These are phyloP conservation scores for Pseudisothecium myosuroides DNA, from an alignment of 225 moss, liverwort and hornwort species.

Conservation along the genomic window DNA sequence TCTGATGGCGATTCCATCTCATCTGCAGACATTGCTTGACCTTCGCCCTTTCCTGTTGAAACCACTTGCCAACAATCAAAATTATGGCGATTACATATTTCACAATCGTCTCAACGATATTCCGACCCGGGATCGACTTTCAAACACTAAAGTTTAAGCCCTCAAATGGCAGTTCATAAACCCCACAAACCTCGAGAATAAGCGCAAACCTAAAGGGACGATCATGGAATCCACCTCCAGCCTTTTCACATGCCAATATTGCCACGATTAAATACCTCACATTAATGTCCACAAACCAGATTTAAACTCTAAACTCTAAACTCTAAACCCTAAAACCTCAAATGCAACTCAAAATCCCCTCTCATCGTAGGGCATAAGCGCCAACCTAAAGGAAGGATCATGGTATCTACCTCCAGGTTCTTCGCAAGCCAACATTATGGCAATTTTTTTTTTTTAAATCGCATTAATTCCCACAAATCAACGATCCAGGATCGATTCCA, in stretches of 20 bases:
- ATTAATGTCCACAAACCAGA: background rate
- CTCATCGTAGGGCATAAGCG: background rate
- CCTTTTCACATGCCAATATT: background rate
- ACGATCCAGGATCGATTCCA: background rate
- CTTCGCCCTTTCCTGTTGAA: slow-evolving; percentile 13
- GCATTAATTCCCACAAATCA: background rate
- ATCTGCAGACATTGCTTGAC: background rate
- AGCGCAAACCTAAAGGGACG: background rate
- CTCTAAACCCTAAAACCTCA: background rate
- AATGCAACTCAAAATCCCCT: background rate
- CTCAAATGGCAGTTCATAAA: background rate
- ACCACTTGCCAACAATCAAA: background rate
- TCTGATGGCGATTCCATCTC: slow-evolving; percentile 3
- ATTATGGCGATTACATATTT: background rate
- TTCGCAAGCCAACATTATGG: background rate
- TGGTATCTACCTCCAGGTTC: background rate
- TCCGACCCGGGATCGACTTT: background rate
- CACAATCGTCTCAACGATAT: background rate
- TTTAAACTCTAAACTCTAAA: background rate
- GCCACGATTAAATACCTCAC: background rate
- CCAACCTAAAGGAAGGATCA: background rate
- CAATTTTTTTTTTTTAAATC: too few species aligned
- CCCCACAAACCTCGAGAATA: background rate
- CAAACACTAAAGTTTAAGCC: background rate
- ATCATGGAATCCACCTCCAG: background rate